These are phyloP conservation scores for Fusarium graminum DNA, from an alignment of 2,329 filamentous ascomycete species.

Conservation along the genomic window DNA sequence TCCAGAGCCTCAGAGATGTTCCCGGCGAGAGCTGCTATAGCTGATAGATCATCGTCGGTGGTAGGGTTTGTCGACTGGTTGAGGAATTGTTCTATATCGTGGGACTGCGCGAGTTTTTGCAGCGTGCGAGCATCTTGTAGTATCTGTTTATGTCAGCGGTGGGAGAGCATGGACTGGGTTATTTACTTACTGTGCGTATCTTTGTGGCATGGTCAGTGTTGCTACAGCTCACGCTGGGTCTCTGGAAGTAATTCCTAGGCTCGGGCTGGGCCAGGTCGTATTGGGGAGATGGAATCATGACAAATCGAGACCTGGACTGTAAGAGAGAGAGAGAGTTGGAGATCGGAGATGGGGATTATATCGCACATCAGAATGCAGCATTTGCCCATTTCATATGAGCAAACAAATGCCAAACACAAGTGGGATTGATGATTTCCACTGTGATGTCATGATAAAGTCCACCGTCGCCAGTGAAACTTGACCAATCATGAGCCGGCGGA, in stretches of 20 bases:
- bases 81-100: conserved; percentile 4
- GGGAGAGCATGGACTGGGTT: background rate
- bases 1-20: background rate
- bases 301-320: no score
- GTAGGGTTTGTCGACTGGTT: background rate
- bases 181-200: no score
- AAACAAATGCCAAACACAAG: background rate
- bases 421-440: background rate
- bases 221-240: background rate
- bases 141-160: background rate
- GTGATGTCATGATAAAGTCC: background rate
- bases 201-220: background rate
- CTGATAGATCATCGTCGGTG: background rate
- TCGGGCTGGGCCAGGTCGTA: no score
- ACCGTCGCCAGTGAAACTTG: rapidly evolving
- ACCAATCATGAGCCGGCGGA: background rate
- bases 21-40: background rate
- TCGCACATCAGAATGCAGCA: background rate
- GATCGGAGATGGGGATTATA: no score
- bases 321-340: no score
- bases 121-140: conserved; percentile 7
- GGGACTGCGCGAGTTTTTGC: background rate
- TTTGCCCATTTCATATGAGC: background rate
- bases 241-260: background rate
- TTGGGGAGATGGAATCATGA: background rate